A percentile compares a stretch with the other conserved stretches of the same genome.
These are phyloP conservation scores for Metschnikowia matae DNA, from an alignment of 805 yeast species.

Conservation along the genomic window DNA sequence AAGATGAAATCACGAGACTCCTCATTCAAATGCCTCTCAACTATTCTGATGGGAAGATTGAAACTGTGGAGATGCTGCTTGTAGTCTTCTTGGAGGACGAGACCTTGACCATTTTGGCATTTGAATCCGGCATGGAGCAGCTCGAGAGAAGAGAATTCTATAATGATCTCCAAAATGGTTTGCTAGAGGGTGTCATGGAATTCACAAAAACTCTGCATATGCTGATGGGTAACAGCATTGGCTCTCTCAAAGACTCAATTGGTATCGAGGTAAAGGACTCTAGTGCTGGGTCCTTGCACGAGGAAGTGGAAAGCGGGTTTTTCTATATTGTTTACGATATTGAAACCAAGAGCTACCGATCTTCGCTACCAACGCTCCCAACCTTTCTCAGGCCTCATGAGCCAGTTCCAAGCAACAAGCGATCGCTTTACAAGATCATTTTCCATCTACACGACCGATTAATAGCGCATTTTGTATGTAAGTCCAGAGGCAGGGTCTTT, in stretches of 20 bases:
- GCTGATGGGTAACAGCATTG: constrained; percentile 26
- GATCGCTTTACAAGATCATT: constrained; percentile 5
- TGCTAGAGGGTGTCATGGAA: constrained; percentile 22
- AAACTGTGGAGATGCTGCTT: constrained; percentile 27
- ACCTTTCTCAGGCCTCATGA: neutral
- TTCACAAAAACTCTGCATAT: constrained; percentile 5
- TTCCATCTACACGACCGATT: constrained; percentile 39
- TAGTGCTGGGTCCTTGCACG: constrained; percentile 1
- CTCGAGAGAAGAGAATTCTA: constrained; percentile 26
- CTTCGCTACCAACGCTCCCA: constrained; percentile 38
- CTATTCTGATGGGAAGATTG: neutral
- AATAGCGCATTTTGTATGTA: constrained; percentile 26
- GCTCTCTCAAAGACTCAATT: constrained; percentile 26
- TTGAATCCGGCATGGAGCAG: constrained; percentile 25
- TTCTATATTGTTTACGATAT: constrained; percentile 34
- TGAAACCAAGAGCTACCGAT: constrained; percentile 21
- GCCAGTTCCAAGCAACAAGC: neutral
- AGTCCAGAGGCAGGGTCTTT: constrained; percentile 23
- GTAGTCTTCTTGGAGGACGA: constrained; percentile 26
- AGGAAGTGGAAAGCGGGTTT: constrained; percentile 31
- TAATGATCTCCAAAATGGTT: constrained; percentile 12
- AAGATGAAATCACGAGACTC: constrained; percentile 20
- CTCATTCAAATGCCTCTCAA: constrained; percentile 23
- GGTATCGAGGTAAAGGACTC: constrained; percentile 12
- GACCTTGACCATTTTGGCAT: constrained; percentile 24